phyloP scores from a whole-genome alignment of 192 early-diverging fungal genomes.

The Geranomyces variabilis region DNA sequence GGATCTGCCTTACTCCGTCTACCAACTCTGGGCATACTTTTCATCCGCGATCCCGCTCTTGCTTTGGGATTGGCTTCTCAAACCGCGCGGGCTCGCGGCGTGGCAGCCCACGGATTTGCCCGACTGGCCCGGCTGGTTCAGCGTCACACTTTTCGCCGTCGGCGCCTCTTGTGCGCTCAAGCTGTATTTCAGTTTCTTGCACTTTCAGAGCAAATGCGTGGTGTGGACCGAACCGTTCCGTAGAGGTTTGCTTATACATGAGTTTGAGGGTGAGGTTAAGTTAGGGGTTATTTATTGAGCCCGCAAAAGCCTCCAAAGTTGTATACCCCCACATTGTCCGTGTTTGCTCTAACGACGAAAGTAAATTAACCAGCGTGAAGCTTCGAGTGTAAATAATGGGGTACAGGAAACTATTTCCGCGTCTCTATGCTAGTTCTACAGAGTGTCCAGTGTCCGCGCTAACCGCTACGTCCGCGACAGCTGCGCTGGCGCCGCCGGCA shows the following conservation, averaged over 20 bases:
- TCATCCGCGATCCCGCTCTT: slow-evolving; percentile 29
- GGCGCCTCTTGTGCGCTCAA: slow-evolving; percentile 17
- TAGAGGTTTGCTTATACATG: slow-evolving; percentile 17
- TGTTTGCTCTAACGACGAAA: no score
- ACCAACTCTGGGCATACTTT: slow-evolving; percentile 29
- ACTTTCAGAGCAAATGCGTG: slow-evolving; percentile 26
- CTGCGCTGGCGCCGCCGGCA: no score
- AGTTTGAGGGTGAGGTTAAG: slow-evolving; percentile 15
- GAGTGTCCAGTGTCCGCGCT: no score
- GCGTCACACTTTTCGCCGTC: slow-evolving; percentile 16
- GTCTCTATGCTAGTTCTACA: no score
- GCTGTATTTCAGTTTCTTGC: slow-evolving; percentile 29
- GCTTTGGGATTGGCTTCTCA: slow-evolving; percentile 22
- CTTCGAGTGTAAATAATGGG: no score
- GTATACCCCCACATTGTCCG: no score
- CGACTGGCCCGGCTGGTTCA: slow-evolving; percentile 27
- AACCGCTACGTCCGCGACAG: no score
- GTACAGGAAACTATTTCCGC: no score
- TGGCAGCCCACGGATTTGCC: slow-evolving; percentile 28
- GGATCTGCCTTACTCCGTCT: slow-evolving; percentile 4
- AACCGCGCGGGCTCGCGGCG: slow-evolving; percentile 13
- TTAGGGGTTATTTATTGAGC: slow-evolving; percentile 34
- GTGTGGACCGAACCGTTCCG: slow-evolving; percentile 30
- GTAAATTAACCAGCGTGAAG: no score
- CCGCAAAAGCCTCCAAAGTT: no score